Conservation (phyloP, 352 stramenopile genomes). For the Globisporangium ultimum region DNA sequence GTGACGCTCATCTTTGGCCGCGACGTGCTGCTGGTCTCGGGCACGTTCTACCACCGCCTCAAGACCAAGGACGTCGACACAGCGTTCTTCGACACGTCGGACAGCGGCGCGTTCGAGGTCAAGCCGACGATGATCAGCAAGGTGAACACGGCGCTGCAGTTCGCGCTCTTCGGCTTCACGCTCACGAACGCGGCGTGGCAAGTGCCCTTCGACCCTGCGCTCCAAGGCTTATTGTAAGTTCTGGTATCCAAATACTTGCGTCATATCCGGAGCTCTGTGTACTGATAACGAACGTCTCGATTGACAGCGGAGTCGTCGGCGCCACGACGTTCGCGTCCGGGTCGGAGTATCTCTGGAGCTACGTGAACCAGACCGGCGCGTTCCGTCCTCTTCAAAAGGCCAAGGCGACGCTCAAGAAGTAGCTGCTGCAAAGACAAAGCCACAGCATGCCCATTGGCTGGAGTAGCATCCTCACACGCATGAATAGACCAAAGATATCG, state of each 20-base stretch:
- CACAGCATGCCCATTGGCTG: background rate
- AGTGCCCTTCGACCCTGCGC: slow-evolving; percentile 47
- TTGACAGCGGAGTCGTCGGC: slow-evolving; percentile 52
- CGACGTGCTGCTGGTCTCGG: slow-evolving; percentile 67
- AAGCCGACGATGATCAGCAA: slow-evolving; percentile 73
- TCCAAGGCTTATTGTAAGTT: slow-evolving; percentile 68
- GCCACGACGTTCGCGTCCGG: slow-evolving; percentile 74
- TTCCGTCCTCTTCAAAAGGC: slow-evolving; percentile 53
- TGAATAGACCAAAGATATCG: background rate
- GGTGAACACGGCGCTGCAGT: slow-evolving; percentile 77
- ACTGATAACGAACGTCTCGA: background rate
- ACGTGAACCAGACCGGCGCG: slow-evolving; percentile 64
- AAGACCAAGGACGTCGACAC: slow-evolving; percentile 66
- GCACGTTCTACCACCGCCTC: slow-evolving; percentile 73
- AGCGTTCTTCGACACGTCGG: slow-evolving; percentile 77
- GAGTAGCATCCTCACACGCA: background rate
- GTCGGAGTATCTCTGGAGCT: slow-evolving; percentile 73
- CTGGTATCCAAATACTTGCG: no score
- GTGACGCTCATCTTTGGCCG: slow-evolving; percentile 70
- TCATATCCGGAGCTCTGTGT: background rate
- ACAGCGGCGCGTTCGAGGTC: slow-evolving; percentile 69
- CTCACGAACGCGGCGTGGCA: slow-evolving; percentile 75
- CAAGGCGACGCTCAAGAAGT: slow-evolving; percentile 24
- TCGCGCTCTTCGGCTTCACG: slow-evolving; percentile 67
- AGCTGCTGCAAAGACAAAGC: slow-evolving; percentile 9